A percentile compares a stretch with the other conserved stretches of the same genome.
Evolutionary conservation across 192 early-diverging fungal genomes (phyloP).

Genomic region (Coemansia sp.): DNA sequence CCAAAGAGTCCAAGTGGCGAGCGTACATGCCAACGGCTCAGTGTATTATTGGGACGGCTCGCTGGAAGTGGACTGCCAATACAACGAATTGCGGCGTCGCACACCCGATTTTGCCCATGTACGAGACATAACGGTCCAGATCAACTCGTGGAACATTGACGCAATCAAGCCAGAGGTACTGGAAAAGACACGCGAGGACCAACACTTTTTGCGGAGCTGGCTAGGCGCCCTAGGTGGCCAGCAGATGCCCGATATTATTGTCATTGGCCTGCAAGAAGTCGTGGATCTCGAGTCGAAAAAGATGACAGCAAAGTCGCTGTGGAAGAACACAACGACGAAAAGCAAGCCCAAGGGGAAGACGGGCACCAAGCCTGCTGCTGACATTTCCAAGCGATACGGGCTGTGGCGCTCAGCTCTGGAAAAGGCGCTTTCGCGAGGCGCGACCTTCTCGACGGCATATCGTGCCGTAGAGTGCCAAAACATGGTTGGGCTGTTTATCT

Average conservation of each 20-base stretch:
- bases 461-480: constrained; percentile 72
- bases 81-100: constrained; percentile 63
- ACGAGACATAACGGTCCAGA: constrained; percentile 69
- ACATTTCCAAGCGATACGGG: constrained; percentile 68
- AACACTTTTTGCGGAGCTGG: constrained; percentile 39
- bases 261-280: constrained; percentile 96
- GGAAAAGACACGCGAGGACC: constrained; percentile 54
- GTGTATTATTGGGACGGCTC: constrained; percentile 54
- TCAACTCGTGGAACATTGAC: constrained; percentile 95
- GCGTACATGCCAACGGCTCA: constrained; percentile 48
- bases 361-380: constrained; percentile 15
- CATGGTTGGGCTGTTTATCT: constrained; percentile 91
- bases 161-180: constrained; percentile 83
- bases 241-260: constrained; percentile 78
- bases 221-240: constrained; percentile 39
- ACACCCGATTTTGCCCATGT: constrained; percentile 66
- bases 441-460: constrained; percentile 57
- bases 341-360: constrained; percentile 20
- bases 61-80: constrained; percentile 47
- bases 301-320: constrained; percentile 67
- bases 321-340: constrained; percentile 42
- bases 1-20: constrained; percentile 40
- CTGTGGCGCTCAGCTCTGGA: constrained; percentile 83
- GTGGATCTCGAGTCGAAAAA: constrained; percentile 87
- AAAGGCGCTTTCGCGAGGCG: constrained; percentile 57